phyloP scores from a whole-genome alignment of 169 alveolate genomes.

The Miamiensis avidus region DNA sequence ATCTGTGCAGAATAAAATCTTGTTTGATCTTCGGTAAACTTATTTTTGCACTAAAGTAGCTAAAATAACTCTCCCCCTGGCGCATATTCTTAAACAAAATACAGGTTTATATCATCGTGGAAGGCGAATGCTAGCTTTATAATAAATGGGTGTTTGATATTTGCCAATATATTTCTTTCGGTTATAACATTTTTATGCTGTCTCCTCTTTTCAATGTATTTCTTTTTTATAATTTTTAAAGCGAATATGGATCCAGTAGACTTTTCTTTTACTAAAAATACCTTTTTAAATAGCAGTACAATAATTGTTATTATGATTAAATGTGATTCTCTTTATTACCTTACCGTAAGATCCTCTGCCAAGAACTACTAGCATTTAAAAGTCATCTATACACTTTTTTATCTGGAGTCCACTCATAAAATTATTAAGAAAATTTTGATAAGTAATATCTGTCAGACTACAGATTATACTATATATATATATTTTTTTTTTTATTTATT shows the following conservation, averaged over 20 bases:
- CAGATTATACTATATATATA: too few species aligned
- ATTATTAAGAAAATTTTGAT: too few species aligned
- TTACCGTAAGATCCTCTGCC: too few species aligned
- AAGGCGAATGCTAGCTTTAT: slow-evolving; percentile 71
- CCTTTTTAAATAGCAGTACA: too few species aligned
- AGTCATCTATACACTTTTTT: too few species aligned
- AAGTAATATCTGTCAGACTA: too few species aligned
- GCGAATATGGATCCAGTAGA: slow-evolving; percentile 66
- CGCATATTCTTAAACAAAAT: slow-evolving; percentile 69
- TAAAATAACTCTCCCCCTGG: slow-evolving; percentile 72
- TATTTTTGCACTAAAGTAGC: slow-evolving; percentile 56
- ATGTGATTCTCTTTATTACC: too few species aligned
- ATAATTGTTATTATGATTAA: too few species aligned
- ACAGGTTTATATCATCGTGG: slow-evolving; percentile 78
- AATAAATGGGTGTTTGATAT: slow-evolving; percentile 74
- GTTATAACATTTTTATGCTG: slow-evolving; percentile 42
- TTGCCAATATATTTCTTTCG: slow-evolving; percentile 75
- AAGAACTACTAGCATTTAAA: too few species aligned
- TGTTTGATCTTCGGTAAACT: slow-evolving; percentile 44
- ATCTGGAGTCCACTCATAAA: too few species aligned
- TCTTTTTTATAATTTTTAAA: slow-evolving; percentile 72
- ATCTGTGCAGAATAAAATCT: neutral
- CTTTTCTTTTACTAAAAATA: slow-evolving; percentile 69
- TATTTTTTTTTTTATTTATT: too few species aligned
- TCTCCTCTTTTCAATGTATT: slow-evolving; percentile 53